Evolutionary conservation across 2,329 filamentous ascomycete species (phyloP), one percentile per base, ranked within the genome.

Genomic region (Coniochaeta prunicola): DNA sequence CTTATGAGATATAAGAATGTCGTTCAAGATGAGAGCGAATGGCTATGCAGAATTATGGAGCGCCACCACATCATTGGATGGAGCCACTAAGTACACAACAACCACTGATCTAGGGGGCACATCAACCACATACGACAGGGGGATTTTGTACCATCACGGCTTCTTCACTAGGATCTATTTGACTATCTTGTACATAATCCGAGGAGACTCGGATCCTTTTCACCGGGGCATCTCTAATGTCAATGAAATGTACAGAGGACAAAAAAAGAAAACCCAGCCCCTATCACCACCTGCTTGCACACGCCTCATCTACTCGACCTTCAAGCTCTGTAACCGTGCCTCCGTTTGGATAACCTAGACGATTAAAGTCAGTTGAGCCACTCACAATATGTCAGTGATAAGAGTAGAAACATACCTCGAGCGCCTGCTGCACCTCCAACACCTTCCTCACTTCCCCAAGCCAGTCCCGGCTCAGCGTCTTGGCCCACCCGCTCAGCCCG

Each of bases 401-500:
- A n/a, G 28, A 58, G 28, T 38, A 31, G 8, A 59, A 56, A 83
- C 87, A 86, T 75, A 96, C 94, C 75, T 99, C 94, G 68, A 99
- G 81, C 68, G 94, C 94, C 77, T 99, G 94, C 76, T 90, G 88
- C 64, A 97, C 94, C 77, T 99, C 94, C 69, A 99, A 79, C 64
- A 96, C 91, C 77, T 92, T 89, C 71, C 94, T 86, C 62, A 92
- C 90, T 80, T 99, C 94, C 57, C 82, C 83, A 65, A 99, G 76
- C 94, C 94, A 99, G 74, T 99, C 94, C 69, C 89, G 87, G 75
- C 91, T 96, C 70, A 99, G 77, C 42, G 92, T 93, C 81, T 94
- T 96, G 54, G 93, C 92, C 94, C 94, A 99, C 28, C 94, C 94
- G 62, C 88, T 83, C 53, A 99, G 80, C 1, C 87, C 85, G 71